Conservation (phyloP, 176 grass and related monocot genomes). For the Hyparrhenia diplandra region DNA sequence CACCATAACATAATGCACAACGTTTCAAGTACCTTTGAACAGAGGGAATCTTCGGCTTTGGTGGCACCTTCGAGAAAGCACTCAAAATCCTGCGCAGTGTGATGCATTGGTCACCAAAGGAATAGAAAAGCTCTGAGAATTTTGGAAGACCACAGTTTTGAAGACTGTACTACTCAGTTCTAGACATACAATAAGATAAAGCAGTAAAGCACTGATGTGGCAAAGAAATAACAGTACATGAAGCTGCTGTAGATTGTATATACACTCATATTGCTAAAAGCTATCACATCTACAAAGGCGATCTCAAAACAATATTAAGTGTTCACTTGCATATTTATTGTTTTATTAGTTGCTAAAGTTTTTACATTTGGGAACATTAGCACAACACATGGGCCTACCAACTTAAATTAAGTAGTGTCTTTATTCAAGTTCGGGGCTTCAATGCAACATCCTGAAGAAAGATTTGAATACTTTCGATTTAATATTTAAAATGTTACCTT, state of each 20-base stretch:
- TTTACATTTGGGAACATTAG: background rate
- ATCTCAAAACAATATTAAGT: background rate
- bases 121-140: background rate
- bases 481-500: background rate
- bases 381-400: background rate
- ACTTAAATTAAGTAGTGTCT: background rate
- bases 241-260: background rate
- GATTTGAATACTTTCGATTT: background rate
- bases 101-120: background rate
- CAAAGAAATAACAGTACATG: background rate
- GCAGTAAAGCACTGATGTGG: background rate
- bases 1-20: background rate
- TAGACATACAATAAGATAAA: background rate
- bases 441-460: background rate
- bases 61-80: conserved; percentile 55
- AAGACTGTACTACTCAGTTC: background rate
- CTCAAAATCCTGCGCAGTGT: conserved; percentile 42
- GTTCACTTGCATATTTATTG: background rate
- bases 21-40: conserved; percentile 44
- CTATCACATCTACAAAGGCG: background rate
- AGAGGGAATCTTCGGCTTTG: conserved; percentile 37
- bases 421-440: background rate
- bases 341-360: background rate
- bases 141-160: background rate
- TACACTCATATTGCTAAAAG: background rate